phyloP scores from a whole-genome alignment of 1,284 basidiomycete species.

The Papiliotrema fonsecae region DNA sequence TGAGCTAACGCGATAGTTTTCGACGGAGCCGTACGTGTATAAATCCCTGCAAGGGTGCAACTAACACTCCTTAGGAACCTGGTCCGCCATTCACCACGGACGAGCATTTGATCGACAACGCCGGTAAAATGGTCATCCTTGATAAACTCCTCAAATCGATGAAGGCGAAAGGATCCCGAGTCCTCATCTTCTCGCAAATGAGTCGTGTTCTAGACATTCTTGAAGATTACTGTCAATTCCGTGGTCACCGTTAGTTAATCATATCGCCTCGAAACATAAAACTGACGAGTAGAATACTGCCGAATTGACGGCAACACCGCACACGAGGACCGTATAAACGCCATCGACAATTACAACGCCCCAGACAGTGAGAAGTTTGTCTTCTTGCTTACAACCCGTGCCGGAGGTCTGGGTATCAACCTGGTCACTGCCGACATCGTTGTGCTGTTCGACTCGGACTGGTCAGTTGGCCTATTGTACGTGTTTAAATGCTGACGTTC shows the following conservation, averaged over 20 bases:
- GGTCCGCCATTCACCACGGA: slow-evolving; percentile 98
- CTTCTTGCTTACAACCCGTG: slow-evolving; percentile 93
- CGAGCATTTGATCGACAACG: slow-evolving; percentile 91
- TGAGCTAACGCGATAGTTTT: slow-evolving; percentile 37
- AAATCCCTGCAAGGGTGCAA: too few relatives aligned
- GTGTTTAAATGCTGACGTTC: too few relatives aligned
- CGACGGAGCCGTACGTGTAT: slow-evolving; percentile 50
- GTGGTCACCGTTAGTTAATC: slow-evolving; percentile 67
- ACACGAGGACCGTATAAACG: slow-evolving; percentile 90
- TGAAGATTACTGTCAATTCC: slow-evolving; percentile 95
- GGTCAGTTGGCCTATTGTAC: slow-evolving; percentile 54
- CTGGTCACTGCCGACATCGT: slow-evolving; percentile 93
- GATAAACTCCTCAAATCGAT: slow-evolving; percentile 86
- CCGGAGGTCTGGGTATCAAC: slow-evolving; percentile 98
- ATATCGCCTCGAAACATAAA: not conserved
- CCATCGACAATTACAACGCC: slow-evolving; percentile 98
- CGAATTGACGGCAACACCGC: slow-evolving; percentile 94
- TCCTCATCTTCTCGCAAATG: slow-evolving; percentile 99
- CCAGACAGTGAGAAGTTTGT: slow-evolving; percentile 94
- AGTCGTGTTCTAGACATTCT: slow-evolving; percentile 91
- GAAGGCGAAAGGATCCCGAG: slow-evolving; percentile 89
- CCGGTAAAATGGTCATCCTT: slow-evolving; percentile 95
- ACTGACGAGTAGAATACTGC: slow-evolving; percentile 69
- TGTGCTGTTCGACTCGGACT: slow-evolving; percentile 96
- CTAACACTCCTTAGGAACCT: slow-evolving; percentile 85